Percentiles rank a stretch among this genome's conserved stretches.
Conservation (phyloP, 805 yeast species). For the Myxozyma kluyveri region DNA sequence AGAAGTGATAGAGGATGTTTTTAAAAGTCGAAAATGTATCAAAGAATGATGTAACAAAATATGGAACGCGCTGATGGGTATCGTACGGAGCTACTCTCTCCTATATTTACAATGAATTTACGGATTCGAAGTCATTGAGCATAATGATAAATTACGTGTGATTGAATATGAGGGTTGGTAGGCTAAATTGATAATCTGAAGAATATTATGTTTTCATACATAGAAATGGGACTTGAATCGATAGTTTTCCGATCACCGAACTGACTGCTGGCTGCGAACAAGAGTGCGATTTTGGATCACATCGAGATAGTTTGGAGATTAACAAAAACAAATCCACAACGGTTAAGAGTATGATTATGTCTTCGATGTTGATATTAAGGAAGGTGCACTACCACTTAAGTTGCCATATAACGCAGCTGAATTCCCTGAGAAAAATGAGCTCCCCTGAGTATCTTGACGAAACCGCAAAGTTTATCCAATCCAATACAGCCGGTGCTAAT, state of each 20-base stretch:
- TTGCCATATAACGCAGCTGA: slow-evolving; percentile 81
- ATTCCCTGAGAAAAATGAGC: slow-evolving; percentile 70
- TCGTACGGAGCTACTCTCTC: slow-evolving; percentile 12
- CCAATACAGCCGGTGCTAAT: slow-evolving; percentile 67
- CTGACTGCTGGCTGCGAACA: neutral
- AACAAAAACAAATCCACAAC: slow-evolving; percentile 56
- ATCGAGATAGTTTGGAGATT: too few species aligned
- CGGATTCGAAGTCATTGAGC: slow-evolving; percentile 23
- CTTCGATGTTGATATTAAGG: slow-evolving; percentile 89
- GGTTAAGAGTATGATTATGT: slow-evolving; percentile 83
- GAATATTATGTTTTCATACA: slow-evolving; percentile 8
- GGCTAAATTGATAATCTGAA: neutral
- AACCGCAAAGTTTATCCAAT: slow-evolving; percentile 73
- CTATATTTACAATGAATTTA: slow-evolving; percentile 15
- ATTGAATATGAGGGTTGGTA: neutral
- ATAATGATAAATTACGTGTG: slow-evolving; percentile 1
- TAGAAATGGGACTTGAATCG: slow-evolving; percentile 7
- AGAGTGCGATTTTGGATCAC: too few species aligned
- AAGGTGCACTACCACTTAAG: slow-evolving; percentile 84
- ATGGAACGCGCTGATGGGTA: slow-evolving; percentile 36
- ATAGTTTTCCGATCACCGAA: slow-evolving; percentile 8
- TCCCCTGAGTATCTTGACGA: slow-evolving; percentile 78
- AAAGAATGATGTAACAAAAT: slow-evolving; percentile 29
- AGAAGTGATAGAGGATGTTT: slow-evolving; percentile 46
- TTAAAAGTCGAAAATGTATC: slow-evolving; percentile 33